Conservation (phyloP, 2,329 filamentous ascomycete genomes). For the Calycina marina region DNA sequence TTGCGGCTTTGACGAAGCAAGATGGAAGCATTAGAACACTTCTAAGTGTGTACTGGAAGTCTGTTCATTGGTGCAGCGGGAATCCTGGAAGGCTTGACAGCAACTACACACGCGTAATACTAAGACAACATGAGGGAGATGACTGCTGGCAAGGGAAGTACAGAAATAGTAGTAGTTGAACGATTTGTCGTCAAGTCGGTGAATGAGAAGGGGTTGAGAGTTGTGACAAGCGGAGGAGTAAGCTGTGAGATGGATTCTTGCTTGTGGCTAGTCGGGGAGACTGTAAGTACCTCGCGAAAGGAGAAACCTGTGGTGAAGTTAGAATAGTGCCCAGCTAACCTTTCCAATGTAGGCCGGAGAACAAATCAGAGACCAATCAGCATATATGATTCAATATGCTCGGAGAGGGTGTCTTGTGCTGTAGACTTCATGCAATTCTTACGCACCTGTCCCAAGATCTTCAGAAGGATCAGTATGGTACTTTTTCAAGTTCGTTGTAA, state of each 20-base stretch:
- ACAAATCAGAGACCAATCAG: not conserved
- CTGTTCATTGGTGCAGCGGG: conserved; percentile 63
- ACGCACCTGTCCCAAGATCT: too few relatives aligned
- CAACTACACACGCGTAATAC: conserved; percentile 66
- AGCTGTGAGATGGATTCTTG: conserved; percentile 68
- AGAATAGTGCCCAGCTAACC: too few relatives aligned
- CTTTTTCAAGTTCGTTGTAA: too few relatives aligned
- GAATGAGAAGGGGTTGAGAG: conserved; percentile 32
- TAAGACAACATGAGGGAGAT: conserved; percentile 44
- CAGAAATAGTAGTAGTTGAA: conserved; percentile 6
- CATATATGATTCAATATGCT: conserved; percentile 57
- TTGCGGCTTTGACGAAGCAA: conserved; percentile 63
- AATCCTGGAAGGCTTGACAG: conserved; percentile 59
- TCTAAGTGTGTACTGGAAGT: conserved; percentile 61
- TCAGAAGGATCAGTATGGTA: too few relatives aligned
- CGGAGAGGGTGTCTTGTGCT: conserved; percentile 53
- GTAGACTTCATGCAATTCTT: too few relatives aligned
- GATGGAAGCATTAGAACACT: conserved; percentile 62
- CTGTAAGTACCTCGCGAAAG: too few relatives aligned
- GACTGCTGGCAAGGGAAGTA: conserved; percentile 1
- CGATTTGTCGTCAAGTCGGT: conserved; percentile 11
- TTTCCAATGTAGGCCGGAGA: too few relatives aligned
- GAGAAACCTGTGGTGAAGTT: too few relatives aligned
- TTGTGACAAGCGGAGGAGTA: conserved; percentile 66
- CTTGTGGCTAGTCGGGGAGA: conserved; percentile 66